Evolutionary conservation across 192 early-diverging fungal species (phyloP), one percentile per base, ranked within the genome.

Genomic region (Umbelopsis ramanniana): DNA sequence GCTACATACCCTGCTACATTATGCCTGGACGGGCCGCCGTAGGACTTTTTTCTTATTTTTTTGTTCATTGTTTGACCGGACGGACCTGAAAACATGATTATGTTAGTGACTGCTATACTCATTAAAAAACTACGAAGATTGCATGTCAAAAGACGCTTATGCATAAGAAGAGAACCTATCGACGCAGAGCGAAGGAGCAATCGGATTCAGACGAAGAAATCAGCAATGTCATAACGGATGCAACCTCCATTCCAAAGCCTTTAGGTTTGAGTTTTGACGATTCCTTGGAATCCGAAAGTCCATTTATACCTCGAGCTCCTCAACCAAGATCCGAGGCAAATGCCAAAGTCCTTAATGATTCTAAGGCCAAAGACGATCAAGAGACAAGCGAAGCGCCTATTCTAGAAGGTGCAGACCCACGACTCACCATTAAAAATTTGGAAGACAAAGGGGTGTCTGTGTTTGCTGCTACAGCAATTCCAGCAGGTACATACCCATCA

Each of bases 91-190:
- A 54, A 14, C 52, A 26, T 10, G 4, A 54, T 1, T 14, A 24
- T 23, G 29, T 29, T 1, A 12, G 52, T 9, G 8, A 24, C 23
- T 52, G 52, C 2, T 9, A 23, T 9, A 4, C 17, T 17, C 22
- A 9, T 2, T 5, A 22, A 24, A 53, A 10, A 26, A 26, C 11
- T 54, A 10, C 26, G n/a, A 24, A 6, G 26, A 54, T 11, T 7
- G 22, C 0, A 22, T 54, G 53, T 14, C 4, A 26, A 54, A 22
- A 3, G 23, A 1, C 7, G 23, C 9, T 37, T 17, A 63, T 63
- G 57, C 33, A 63, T 19, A 63, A 63, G 57, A 63, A 63, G 26
- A 63, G 57, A 35, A 63, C 11, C 15, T 63, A 63, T 37, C 26
- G 57, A 37, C 57, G 33, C 15, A 33, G 57, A 19, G 33, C 35